Evolutionary conservation across 495 filamentous ascomycete genomes (phyloP).

Genomic region (Chaetomidium leptoderma): DNA sequence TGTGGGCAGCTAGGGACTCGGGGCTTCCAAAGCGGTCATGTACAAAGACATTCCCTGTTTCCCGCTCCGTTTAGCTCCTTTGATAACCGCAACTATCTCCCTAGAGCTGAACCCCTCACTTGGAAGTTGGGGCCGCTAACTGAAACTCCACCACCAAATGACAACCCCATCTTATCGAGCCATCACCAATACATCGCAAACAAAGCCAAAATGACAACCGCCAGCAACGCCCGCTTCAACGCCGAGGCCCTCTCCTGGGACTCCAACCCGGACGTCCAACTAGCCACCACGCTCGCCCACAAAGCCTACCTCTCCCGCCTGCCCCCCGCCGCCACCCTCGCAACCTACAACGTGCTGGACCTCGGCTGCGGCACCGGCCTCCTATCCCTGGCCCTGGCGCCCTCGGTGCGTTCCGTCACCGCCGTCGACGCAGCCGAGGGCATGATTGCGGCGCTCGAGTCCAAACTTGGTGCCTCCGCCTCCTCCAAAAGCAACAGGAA

Average conservation of each 20-base stretch:
- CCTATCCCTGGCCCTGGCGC: conserved; percentile 46
- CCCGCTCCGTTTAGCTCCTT: too few relatives aligned
- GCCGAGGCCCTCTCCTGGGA: conserved; percentile 40
- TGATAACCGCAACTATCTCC: too few relatives aligned
- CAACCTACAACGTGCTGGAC: conserved; percentile 46
- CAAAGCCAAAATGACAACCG: conserved; percentile 18
- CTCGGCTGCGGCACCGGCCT: conserved; percentile 57
- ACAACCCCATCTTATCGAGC: too few relatives aligned
- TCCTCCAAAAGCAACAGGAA: conserved; percentile 7
- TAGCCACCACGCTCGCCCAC: conserved; percentile 31
- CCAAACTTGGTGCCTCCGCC: conserved; percentile 30
- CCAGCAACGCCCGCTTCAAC: conserved; percentile 37
- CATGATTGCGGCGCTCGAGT: conserved; percentile 49
- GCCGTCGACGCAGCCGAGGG: conserved; percentile 50
- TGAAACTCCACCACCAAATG: background rate
- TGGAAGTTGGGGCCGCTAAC: too few relatives aligned
- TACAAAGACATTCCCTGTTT: too few relatives aligned
- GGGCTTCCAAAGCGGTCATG: too few relatives aligned
- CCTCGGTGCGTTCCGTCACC: conserved; percentile 38
- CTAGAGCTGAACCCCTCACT: too few relatives aligned
- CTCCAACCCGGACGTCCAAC: conserved; percentile 34
- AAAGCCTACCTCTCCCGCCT: conserved; percentile 30
- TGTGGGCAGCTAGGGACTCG: too few relatives aligned
- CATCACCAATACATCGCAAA: too few relatives aligned
- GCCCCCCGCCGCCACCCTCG: conserved; percentile 6